These are phyloP conservation scores for Fusarium graminum DNA, from an alignment of 2,329 filamentous ascomycete genomes.

Conservation along the genomic window DNA sequence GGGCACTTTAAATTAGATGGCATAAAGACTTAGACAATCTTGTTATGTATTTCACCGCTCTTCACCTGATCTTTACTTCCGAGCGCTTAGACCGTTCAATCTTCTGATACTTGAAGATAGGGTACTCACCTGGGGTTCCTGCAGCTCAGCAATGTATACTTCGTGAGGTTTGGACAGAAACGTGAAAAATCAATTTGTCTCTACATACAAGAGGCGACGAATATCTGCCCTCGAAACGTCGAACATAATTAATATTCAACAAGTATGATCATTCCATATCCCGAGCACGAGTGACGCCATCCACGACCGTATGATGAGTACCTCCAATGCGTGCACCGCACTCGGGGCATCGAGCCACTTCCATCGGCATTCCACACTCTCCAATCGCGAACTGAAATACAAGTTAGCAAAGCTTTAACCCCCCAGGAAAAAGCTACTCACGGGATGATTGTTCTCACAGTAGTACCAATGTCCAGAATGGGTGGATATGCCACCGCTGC, in stretches of 20 bases:
- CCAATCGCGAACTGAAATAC: conserved; percentile 69
- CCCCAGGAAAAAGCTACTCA: conserved; percentile 21
- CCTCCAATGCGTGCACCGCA: conserved; percentile 60
- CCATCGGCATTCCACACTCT: conserved; percentile 76
- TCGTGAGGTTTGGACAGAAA: no score
- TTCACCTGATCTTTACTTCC: no score
- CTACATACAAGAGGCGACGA: no score
- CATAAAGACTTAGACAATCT: no score
- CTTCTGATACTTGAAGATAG: no score
- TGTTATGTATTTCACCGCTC: no score
- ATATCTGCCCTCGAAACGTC: background rate
- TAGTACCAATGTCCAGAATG: conserved; percentile 55
- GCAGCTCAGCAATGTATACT: no score
- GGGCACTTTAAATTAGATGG: no score
- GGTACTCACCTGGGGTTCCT: no score
- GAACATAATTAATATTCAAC: no score
- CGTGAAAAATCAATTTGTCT: no score
- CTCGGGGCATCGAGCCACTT: conserved; percentile 71
- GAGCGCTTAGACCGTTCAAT: no score
- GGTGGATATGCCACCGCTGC: conserved; percentile 55
- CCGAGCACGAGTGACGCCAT: conserved; percentile 6
- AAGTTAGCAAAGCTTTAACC: background rate
- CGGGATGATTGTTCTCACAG: conserved; percentile 51
- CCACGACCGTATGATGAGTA: background rate
- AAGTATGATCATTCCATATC: conserved; percentile 10